Percentiles rank a stretch among this genome's conserved stretches.
Conservation (phyloP, 495 filamentous ascomycete species). For the Rostrohypoxylon terebratum region DNA sequence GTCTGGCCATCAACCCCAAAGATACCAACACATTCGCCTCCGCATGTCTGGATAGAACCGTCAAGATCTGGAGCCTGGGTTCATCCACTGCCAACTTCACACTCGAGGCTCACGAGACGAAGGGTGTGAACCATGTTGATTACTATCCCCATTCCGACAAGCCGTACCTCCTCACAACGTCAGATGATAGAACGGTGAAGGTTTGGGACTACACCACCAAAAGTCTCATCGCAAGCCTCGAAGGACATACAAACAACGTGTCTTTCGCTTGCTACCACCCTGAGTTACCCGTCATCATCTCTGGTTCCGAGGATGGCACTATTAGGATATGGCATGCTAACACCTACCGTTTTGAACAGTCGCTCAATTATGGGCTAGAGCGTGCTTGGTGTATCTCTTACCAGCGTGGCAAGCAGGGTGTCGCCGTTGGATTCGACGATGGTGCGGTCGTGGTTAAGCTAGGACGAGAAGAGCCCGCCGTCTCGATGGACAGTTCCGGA, state of each 20-base stretch:
- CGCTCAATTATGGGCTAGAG: constrained; percentile 93
- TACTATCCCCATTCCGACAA: constrained; percentile 98
- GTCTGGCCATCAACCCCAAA: constrained; percentile 99
- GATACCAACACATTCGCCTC: constrained; percentile 98
- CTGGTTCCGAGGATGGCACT: constrained; percentile 96
- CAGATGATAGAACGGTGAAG: constrained; percentile 93
- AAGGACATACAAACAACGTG: constrained; percentile 99
- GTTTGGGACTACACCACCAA: constrained; percentile 99
- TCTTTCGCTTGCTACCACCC: constrained; percentile 99
- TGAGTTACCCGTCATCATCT: constrained; percentile 96
- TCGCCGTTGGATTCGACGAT: constrained; percentile 97
- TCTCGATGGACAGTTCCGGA: constrained; percentile 94
- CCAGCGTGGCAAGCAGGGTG: constrained; percentile 90
- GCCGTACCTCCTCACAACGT: constrained; percentile 95
- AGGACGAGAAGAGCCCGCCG: constrained; percentile 95
- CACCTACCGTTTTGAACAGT: constrained; percentile 92
- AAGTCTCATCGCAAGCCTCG: constrained; percentile 92
- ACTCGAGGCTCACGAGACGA: constrained; percentile 95
- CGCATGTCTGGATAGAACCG: constrained; percentile 94
- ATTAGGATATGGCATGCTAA: constrained; percentile 97
- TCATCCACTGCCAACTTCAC: constrained; percentile 93
- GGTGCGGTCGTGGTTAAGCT: constrained; percentile 98
- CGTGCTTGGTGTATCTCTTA: constrained; percentile 97
- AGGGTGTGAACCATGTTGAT: constrained; percentile 97
- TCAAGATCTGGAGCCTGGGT: constrained; percentile 98